phyloP scores from a whole-genome alignment of 2,329 filamentous ascomycete genomes.

The Botryotinia globosa region DNA sequence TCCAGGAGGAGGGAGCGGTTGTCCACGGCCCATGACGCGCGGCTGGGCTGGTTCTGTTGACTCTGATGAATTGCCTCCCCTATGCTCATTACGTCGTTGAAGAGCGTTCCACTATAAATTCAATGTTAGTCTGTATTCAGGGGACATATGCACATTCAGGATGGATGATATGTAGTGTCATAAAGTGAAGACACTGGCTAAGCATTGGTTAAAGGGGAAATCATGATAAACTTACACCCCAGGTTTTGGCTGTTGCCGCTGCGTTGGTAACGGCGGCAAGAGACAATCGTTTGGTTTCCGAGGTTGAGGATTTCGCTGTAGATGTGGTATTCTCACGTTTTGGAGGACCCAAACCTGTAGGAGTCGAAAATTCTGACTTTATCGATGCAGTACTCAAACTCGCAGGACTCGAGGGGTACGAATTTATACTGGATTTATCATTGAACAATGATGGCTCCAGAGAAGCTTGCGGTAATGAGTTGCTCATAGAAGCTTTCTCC shows the following conservation, averaged over 20 bases:
- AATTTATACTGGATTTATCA: constrained; percentile 24
- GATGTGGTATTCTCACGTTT: constrained; percentile 39
- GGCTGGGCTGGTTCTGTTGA: constrained; percentile 55
- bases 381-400: constrained; percentile 41
- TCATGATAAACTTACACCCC: constrained; percentile 42
- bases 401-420: constrained; percentile 37
- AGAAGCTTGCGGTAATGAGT: constrained; percentile 36
- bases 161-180: not conserved
- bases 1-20: constrained; percentile 77
- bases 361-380: constrained; percentile 42
- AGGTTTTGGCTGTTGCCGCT: constrained; percentile 55
- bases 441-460: constrained; percentile 22
- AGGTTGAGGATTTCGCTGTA: constrained; percentile 29
- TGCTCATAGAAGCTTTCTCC: constrained; percentile 40
- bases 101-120: constrained; percentile 48
- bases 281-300: constrained; percentile 48
- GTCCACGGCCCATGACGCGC: constrained; percentile 67
- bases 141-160: not conserved
- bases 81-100: constrained; percentile 46
- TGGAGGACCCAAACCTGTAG: constrained; percentile 43
- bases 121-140: not conserved
- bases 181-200: not conserved
- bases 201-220: not conserved
- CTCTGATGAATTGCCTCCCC: constrained; percentile 26
- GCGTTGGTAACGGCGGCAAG: constrained; percentile 55